Conservation (phyloP, 75 land plant species). For the Cupressus sempervirens region DNA sequence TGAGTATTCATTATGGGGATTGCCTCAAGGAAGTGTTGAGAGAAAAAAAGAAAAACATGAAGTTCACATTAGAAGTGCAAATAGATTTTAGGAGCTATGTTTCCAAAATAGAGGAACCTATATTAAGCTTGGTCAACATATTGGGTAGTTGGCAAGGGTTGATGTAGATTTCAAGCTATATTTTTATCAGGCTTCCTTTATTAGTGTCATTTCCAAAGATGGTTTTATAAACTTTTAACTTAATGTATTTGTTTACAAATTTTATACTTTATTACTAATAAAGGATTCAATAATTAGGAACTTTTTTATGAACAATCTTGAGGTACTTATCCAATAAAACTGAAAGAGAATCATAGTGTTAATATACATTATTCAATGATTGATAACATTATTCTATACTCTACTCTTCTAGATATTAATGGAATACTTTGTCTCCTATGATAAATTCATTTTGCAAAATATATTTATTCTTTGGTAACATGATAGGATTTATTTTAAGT, state of each 20-base stretch:
- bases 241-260: background rate
- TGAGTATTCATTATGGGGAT: slow-evolving; percentile 75
- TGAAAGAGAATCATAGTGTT: background rate
- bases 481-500: background rate
- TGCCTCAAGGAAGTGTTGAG: slow-evolving; percentile 67
- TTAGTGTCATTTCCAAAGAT: background rate
- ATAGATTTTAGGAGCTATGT: slow-evolving; percentile 72
- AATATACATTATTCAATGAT: background rate
- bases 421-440: background rate
- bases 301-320: background rate
- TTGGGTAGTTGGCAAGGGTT: slow-evolving; percentile 77
- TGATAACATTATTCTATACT: background rate
- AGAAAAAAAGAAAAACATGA: slow-evolving; percentile 56
- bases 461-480: background rate
- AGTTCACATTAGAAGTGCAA: slow-evolving; percentile 79
- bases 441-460: background rate
- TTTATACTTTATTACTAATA: background rate
- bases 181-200: background rate
- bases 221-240: background rate
- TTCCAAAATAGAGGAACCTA: slow-evolving; percentile 96
- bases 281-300: background rate
- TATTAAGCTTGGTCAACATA: slow-evolving; percentile 97
- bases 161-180: slow-evolving; percentile 1
- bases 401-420: background rate
- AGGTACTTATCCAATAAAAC: background rate